A percentile compares a stretch with the other conserved stretches of the same genome.
Evolutionary conservation across 2,329 filamentous ascomycete genomes (phyloP).

Genomic region (Pseudogymnoascus verrucosus): DNA sequence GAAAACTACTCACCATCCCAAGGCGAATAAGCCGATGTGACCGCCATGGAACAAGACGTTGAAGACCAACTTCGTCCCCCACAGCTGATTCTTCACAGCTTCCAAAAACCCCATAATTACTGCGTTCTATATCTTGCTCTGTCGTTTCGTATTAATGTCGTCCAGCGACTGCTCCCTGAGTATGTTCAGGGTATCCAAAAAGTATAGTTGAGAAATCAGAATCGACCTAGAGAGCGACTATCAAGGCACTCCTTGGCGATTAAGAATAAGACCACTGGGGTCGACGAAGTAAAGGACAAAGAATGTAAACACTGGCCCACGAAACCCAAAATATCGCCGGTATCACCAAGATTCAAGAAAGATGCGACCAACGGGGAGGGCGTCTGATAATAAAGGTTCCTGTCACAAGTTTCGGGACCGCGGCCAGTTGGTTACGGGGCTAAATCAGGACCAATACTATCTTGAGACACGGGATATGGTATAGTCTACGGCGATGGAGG

Average conservation of each 20-base stretch:
- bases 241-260: neutral
- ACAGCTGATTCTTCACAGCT: conserved; percentile 54
- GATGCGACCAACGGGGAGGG: neutral
- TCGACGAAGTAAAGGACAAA: conserved; percentile 10
- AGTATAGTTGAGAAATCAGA: conserved; percentile 15
- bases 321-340: conserved; percentile 7
- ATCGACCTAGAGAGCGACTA: neutral
- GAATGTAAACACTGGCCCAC: conserved; percentile 3
- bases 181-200: conserved; percentile 8
- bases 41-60: conserved; percentile 73
- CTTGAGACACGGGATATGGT: neutral
- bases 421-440: neutral
- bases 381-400: conserved; percentile 6
- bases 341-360: neutral
- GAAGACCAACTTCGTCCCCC: conserved; percentile 64
- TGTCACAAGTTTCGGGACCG: neutral
- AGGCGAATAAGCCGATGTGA: conserved; percentile 71
- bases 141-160: conserved; percentile 18
- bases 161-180: conserved; percentile 22
- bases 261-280: conserved; percentile 10
- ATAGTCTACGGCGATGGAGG: neutral
- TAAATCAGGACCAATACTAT: neutral
- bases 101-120: conserved; percentile 22
- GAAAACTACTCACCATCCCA: conserved; percentile 60
- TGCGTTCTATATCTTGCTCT: conserved; percentile 12